phyloP scores from a whole-genome alignment of 129 eudicot species.

The Calendula officinalis region DNA sequence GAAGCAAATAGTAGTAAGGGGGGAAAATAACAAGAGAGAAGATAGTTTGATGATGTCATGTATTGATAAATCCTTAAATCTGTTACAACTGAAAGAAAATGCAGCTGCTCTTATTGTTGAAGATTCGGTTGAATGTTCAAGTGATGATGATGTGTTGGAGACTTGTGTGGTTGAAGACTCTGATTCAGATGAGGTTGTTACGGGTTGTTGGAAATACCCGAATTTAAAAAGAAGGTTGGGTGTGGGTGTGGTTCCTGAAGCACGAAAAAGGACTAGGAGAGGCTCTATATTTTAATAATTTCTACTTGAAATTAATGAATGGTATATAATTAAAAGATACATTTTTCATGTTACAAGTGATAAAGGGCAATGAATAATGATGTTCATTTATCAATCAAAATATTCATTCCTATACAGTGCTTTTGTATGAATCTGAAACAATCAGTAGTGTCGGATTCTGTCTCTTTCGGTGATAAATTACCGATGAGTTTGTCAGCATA shows the following conservation, averaged over 20 bases:
- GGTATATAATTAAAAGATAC: too few species aligned
- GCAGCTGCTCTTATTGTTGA: conserved; percentile 11
- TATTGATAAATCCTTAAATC: conserved; percentile 14
- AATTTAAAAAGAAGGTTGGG: conserved; percentile 19
- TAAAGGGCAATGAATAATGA: too few species aligned
- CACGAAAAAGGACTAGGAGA: conserved; percentile 24
- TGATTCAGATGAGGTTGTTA: conserved; percentile 32
- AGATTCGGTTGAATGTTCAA: conserved; percentile 22
- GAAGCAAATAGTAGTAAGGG: conserved; percentile 16
- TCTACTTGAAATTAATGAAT: too few species aligned
- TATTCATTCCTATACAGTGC: too few species aligned
- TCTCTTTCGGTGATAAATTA: too few species aligned
- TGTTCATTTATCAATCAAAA: too few species aligned
- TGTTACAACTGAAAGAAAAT: conserved; percentile 18
- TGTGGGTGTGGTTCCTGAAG: conserved; percentile 1
- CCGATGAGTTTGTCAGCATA: too few species aligned
- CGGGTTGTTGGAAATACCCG: too few species aligned
- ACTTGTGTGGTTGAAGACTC: conserved; percentile 46
- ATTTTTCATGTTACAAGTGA: too few species aligned
- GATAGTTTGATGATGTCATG: not conserved
- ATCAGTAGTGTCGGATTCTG: too few species aligned
- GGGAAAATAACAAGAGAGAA: not conserved
- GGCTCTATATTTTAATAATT: conserved; percentile 5
- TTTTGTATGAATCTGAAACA: too few species aligned
- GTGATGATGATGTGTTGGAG: conserved; percentile 35